Conservation (phyloP, 805 yeast genomes). For the Pichia paraexigua region DNA sequence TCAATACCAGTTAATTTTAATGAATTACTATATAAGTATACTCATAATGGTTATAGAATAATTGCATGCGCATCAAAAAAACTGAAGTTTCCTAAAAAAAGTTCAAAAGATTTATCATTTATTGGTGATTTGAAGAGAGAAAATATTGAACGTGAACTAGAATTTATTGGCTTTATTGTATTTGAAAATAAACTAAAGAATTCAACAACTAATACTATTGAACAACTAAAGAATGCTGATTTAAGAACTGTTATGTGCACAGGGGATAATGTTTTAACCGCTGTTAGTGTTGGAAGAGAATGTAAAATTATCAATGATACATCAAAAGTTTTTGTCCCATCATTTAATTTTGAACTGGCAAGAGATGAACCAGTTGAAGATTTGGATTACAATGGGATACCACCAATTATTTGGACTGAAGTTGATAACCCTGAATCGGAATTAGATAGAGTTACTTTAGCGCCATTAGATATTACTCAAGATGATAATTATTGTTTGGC, state of each 20-base stretch:
- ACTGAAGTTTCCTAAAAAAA: conserved; percentile 10
- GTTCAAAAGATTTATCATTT: conserved; percentile 36
- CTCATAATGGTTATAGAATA: conserved; percentile 91
- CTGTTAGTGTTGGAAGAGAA: conserved; percentile 85
- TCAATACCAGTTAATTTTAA: conserved; percentile 71
- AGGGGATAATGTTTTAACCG: conserved; percentile 93
- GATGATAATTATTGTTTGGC: conserved; percentile 57
- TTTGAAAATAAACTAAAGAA: conserved; percentile 87
- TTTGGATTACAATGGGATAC: conserved; percentile 4
- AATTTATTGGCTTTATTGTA: conserved; percentile 79
- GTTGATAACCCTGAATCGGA: conserved; percentile 47
- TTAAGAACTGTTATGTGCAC: conserved; percentile 93
- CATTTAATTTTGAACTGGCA: conserved; percentile 31
- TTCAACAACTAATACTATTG: conserved; percentile 54
- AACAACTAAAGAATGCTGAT: conserved; percentile 54
- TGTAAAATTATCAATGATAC: conserved; percentile 53
- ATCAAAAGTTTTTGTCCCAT: conserved; percentile 54
- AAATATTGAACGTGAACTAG: conserved; percentile 58
- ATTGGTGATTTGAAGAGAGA: conserved; percentile 49
- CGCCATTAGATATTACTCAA: conserved; percentile 33
- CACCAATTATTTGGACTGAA: conserved; percentile 55
- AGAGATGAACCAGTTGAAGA: conserved; percentile 8
- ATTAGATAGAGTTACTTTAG: conserved; percentile 59
- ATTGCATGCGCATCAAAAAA: conserved; percentile 79
- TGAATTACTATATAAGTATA: conserved; percentile 69